Evolutionary conservation across 805 yeast genomes (phyloP), one percentile per base, ranked within the genome.

Genomic region (Candida multigemmis): DNA sequence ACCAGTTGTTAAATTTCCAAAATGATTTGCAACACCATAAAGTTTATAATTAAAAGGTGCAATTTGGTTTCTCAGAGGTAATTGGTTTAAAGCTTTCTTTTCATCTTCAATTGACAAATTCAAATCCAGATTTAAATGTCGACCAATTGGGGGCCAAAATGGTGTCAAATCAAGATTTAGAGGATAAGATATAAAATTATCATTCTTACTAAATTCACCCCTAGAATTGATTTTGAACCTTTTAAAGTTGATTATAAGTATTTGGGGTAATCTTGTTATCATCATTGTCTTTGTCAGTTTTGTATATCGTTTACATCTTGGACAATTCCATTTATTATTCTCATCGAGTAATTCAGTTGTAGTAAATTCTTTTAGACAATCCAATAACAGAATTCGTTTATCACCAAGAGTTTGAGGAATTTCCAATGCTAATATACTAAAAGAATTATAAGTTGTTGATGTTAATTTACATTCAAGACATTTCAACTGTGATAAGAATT

Each of bases 371-470:
- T 78, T 68, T 38, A 87, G 66, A 49, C 96, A 87, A 34, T 77
- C 77, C 20, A 68, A 57, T 15, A 86, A 48, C 39, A 46, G 46
- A 3, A 56, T 32, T 5, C 57, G 34, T 14, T 28, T 31, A 1
- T 26, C 19, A 3, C 57, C 42, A 3, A 53, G 41, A 21, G 51
- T 48, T 25, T 62, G 53, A 1, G 94, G 91, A 15, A 87, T 74
- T 0, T 96, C 96, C 29, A 87, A 58, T 17, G 87, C 74, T 29
- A 87, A 57, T 10, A 77, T 77, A 17, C 87, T 75, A 48, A 83
- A 87, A 1, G 94, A 72, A 41, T 79, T 85, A 46, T 76, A 87
- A 0, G 95, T 83, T 0, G 95, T 84, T 0, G 95, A 84, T 0
- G 94, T 82, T 16, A 61, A 62, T 1, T 65, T 64, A 53, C 97